A percentile compares a stretch with the other conserved stretches of the same genome.
phyloP scores from a whole-genome alignment of 257 asterid species.

The Agastache rugosa region DNA sequence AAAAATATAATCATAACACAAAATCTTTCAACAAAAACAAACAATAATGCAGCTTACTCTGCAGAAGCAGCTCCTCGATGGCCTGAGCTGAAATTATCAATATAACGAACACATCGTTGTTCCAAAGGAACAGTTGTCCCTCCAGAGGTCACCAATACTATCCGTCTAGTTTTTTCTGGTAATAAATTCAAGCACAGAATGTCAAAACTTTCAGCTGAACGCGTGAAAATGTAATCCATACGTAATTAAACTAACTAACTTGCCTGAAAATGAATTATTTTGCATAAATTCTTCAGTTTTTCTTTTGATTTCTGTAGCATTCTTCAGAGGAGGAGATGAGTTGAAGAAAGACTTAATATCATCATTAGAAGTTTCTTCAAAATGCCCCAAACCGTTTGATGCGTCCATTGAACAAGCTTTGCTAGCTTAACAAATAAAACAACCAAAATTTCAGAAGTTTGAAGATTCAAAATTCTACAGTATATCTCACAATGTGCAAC shows the following conservation, averaged over 20 bases:
- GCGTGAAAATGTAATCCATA: neutral
- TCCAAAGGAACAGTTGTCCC: conserved; percentile 98
- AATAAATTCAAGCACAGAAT: conserved; percentile 15
- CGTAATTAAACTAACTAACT: conserved; percentile 30
- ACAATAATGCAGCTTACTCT: conserved; percentile 59
- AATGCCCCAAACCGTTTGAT: conserved; percentile 28
- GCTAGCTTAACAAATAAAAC: conserved; percentile 3
- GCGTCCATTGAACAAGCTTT: conserved; percentile 23
- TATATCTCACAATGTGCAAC: conserved; percentile 10
- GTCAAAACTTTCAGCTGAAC: neutral
- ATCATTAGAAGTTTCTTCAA: conserved; percentile 47
- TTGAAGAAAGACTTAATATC: conserved; percentile 75
- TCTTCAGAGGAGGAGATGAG: conserved; percentile 85
- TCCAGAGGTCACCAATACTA: conserved; percentile 94
- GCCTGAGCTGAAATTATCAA: conserved; percentile 97
- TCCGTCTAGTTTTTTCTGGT: conserved; percentile 55
- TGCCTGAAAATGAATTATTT: conserved; percentile 53
- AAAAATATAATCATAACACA: conserved; percentile 15
- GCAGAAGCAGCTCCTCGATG: conserved; percentile 98
- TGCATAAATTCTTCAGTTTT: conserved; percentile 56
- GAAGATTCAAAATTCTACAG: conserved; percentile 5
- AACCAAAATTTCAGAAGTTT: conserved; percentile 17
- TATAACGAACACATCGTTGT: conserved; percentile 87
- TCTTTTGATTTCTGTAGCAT: conserved; percentile 55
- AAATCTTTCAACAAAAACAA: conserved; percentile 13